phyloP scores from a whole-genome alignment of 805 yeast species.

The Kazachstania bromeliacearum region DNA sequence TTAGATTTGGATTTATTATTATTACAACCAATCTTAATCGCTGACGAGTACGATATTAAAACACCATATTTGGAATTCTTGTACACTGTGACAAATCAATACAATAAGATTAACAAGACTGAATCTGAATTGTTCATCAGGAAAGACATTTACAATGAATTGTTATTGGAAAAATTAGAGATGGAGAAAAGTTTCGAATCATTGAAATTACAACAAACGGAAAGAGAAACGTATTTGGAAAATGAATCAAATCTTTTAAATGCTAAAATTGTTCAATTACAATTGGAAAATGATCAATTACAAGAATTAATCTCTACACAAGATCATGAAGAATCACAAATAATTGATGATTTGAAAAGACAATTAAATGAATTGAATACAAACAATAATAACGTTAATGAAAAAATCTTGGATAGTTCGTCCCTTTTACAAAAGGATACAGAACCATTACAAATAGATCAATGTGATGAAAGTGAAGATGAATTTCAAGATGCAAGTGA shows the following conservation, averaged over 20 bases:
- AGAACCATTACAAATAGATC: background rate
- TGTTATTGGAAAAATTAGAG: no score
- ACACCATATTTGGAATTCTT: conserved; percentile 86
- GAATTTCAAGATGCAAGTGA: conserved; percentile 1
- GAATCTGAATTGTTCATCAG: conserved; percentile 26
- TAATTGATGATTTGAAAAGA: background rate
- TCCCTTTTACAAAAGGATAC: no score
- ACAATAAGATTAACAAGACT: conserved; percentile 38
- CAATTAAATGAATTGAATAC: background rate
- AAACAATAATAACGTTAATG: background rate
- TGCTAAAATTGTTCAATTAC: background rate
- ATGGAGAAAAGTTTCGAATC: background rate
- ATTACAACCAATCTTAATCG: conserved; percentile 76
- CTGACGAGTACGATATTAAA: conserved; percentile 74
- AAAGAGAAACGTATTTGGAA: background rate
- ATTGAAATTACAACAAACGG: background rate
- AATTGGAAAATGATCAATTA: background rate
- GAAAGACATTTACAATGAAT: conserved; percentile 2
- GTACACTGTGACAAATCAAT: conserved; percentile 66
- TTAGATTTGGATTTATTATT: conserved; percentile 62
- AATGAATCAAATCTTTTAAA: no score
- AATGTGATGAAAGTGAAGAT: background rate
- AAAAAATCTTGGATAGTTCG: no score
- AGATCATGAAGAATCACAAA: background rate
- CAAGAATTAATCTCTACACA: background rate